phyloP scores from a whole-genome alignment of 108 stramenopile species.

The Skeletonema marinoi region DNA sequence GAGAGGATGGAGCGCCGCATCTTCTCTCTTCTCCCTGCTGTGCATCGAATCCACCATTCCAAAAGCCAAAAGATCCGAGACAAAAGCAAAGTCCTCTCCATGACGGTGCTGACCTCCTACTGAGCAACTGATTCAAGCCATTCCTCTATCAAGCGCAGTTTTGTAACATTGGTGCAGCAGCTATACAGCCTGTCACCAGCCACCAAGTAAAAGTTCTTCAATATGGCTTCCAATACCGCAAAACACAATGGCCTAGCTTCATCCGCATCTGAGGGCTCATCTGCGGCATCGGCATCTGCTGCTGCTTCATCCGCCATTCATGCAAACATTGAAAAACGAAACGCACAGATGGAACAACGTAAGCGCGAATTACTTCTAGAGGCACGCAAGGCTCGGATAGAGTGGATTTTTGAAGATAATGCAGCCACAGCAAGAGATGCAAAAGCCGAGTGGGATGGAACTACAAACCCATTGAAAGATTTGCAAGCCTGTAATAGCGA shows the following conservation, averaged over 20 bases:
- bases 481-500: constrained; percentile 31
- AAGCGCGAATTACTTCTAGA: constrained; percentile 68
- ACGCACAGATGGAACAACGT: constrained; percentile 56
- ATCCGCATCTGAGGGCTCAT: not conserved
- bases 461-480: constrained; percentile 20
- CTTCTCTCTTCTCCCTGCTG: no score
- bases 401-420: constrained; percentile 57
- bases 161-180: not conserved
- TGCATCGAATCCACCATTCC: no score
- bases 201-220: not conserved
- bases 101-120: no score
- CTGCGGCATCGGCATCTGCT: not conserved
- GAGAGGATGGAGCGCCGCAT: no score
- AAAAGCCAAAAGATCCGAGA: no score
- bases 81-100: no score
- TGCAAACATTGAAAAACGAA: constrained; percentile 20
- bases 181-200: no score
- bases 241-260: not conserved
- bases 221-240: not conserved
- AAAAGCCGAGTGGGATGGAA: constrained; percentile 5
- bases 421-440: not conserved
- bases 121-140: no score
- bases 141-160: no score
- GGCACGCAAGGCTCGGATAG: constrained; percentile 63
- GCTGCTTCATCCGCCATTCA: not conserved